A percentile compares a stretch with the other conserved stretches of the same genome.
These are phyloP conservation scores for Bipolaris oryzae DNA, from an alignment of 2,329 filamentous ascomycete species.

Conservation along the genomic window DNA sequence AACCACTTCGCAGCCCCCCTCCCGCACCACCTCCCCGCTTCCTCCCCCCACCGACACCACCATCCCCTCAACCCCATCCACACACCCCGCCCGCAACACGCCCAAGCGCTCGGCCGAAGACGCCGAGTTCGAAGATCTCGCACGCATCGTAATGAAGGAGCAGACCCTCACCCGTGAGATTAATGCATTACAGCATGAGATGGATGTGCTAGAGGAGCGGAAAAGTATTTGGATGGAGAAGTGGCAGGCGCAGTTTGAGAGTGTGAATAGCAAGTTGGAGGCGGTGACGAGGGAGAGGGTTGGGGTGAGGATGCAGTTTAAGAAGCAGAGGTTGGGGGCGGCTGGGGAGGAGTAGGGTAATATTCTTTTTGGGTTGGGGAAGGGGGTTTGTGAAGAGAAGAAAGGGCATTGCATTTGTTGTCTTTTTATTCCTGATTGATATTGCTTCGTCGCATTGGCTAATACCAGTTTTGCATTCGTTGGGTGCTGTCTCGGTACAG, in stretches of 20 bases:
- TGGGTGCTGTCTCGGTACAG: too few species aligned
- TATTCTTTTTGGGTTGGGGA: neutral
- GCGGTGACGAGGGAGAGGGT: slow-evolving; percentile 1
- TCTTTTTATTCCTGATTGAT: too few species aligned
- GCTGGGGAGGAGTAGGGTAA: neutral
- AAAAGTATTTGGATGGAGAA: slow-evolving; percentile 9
- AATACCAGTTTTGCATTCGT: too few species aligned
- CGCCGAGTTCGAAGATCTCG: slow-evolving; percentile 12
- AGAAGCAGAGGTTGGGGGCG: slow-evolving; percentile 9
- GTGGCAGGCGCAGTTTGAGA: slow-evolving; percentile 4
- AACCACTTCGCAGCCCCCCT: neutral
- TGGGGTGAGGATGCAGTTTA: slow-evolving; percentile 14
- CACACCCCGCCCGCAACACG: neutral
- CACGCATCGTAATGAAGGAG: slow-evolving; percentile 8
- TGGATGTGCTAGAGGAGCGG: slow-evolving; percentile 10
- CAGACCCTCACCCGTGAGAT: slow-evolving; percentile 14
- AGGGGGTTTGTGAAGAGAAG: neutral
- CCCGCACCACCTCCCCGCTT: neutral
- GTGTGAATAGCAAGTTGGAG: neutral
- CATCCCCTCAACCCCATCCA: neutral
- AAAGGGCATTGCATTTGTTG: neutral
- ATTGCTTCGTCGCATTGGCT: too few species aligned
- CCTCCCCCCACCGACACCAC: neutral
- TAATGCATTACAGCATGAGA: slow-evolving; percentile 10
- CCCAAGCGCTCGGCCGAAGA: slow-evolving; percentile 20